A percentile compares a stretch with the other conserved stretches of the same genome.
Conservation (phyloP, 2,329 filamentous ascomycete genomes). For the Sporothrix schenckii region DNA sequence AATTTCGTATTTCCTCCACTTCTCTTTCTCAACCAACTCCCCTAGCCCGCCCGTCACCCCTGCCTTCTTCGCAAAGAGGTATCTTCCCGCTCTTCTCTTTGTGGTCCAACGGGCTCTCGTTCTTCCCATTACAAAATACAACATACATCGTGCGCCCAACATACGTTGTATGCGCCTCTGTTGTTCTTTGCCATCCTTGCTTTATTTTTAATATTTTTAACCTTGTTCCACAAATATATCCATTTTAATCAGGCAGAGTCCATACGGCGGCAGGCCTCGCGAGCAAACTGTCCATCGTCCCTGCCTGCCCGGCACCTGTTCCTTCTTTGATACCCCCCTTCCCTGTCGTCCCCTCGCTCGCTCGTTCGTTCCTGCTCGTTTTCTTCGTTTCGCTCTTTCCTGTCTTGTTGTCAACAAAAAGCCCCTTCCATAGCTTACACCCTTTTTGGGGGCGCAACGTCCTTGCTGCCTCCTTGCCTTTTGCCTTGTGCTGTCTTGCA, state of each 20-base stretch:
- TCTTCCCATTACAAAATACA: background rate
- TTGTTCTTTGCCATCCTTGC: background rate
- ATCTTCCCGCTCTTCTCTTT: slow-evolving; percentile 14
- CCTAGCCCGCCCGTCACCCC: slow-evolving; percentile 9
- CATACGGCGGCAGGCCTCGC: background rate
- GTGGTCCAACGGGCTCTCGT: background rate
- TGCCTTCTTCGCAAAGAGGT: slow-evolving; percentile 8
- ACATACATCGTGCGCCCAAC: slow-evolving; percentile 19
- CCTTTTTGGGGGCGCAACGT: background rate
- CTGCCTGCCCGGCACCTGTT: slow-evolving; percentile 10
- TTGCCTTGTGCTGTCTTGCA: slow-evolving; percentile 3
- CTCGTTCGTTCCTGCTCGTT: slow-evolving; percentile 2
- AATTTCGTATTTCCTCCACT: slow-evolving; percentile 29
- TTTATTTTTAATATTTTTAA: background rate
- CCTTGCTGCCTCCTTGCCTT: background rate
- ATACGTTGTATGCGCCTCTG: background rate
- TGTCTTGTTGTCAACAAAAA: background rate
- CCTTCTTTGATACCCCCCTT: slow-evolving; percentile 22
- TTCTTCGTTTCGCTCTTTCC: background rate
- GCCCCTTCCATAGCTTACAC: background rate
- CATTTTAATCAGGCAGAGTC: slow-evolving; percentile 17
- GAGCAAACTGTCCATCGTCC: background rate
- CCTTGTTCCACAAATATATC: slow-evolving; percentile 12
- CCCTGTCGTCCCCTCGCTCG: slow-evolving; percentile 2
- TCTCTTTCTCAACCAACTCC: slow-evolving; percentile 25